Evolutionary conservation across 1,139 yeast genomes (phyloP).

Genomic region (Fermentozyma sake): DNA sequence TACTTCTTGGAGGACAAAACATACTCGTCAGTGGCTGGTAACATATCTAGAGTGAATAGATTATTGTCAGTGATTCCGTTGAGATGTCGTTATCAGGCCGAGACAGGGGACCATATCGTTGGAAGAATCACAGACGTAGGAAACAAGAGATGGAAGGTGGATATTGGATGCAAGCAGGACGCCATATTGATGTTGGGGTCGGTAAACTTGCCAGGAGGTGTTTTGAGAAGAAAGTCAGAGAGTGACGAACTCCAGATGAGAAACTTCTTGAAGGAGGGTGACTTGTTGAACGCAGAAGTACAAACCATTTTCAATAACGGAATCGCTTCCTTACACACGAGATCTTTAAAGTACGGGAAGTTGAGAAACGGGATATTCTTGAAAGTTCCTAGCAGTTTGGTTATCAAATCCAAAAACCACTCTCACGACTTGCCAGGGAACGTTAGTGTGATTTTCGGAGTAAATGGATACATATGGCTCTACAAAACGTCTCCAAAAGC

Average conservation of each 20-base stretch:
- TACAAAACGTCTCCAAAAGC: conserved; percentile 54
- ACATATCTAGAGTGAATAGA: conserved; percentile 79
- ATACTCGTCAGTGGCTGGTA: conserved; percentile 90
- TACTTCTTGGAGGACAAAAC: conserved; percentile 70
- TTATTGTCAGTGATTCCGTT: conserved; percentile 82
- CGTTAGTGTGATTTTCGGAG: conserved; percentile 85
- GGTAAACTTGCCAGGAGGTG: conserved; percentile 96
- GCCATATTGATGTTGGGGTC: conserved; percentile 92
- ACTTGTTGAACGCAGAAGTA: conserved; percentile 90
- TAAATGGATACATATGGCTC: conserved; percentile 92
- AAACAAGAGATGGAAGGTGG: conserved; percentile 93
- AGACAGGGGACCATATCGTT: conserved; percentile 92
- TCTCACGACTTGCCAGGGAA: conserved; percentile 85
- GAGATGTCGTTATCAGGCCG: conserved; percentile 84
- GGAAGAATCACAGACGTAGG: conserved; percentile 96
- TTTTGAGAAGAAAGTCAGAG: conserved; percentile 87
- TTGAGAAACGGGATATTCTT: conserved; percentile 85
- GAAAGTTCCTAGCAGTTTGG: conserved; percentile 74
- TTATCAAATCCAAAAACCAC: conserved; percentile 83
- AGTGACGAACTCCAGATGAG: conserved; percentile 97
- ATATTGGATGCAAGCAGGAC: conserved; percentile 89
- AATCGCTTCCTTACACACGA: conserved; percentile 88
- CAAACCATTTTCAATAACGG: conserved; percentile 89
- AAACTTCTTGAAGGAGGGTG: conserved; percentile 92
- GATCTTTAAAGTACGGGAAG: conserved; percentile 93